Base-by-base conservation (phyloP, 257 asterid species). In the Eustoma russellianum region DNA sequence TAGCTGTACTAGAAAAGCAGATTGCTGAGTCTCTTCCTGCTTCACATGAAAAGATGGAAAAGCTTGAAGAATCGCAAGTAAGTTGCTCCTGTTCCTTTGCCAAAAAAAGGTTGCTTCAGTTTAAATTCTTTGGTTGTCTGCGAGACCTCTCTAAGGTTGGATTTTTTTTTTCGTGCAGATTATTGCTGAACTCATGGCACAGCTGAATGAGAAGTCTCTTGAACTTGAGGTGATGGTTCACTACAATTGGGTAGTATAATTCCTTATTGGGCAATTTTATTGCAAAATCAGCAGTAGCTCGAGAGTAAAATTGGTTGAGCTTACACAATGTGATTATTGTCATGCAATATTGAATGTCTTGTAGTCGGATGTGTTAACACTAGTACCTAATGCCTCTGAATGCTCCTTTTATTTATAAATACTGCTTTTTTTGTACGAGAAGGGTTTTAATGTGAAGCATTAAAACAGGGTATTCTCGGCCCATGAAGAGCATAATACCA, bases 181-280 rank as follows among this genome's bases (percentile, higher is more conserved):
- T 30, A 65, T 81, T 56, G 69, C 86, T 66, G 94, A 88, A 75
- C 74, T 92, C 24, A 48, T 74, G 81, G 88, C 74, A 33, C 97
- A 86, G 70, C 71, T 92, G 67, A 78, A 88, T 73, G 95, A 88
- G 83, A 88, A 88, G 72, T 77, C 97, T 51, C 80, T 92, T 76
- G 99, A 92, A 70, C 99, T 92, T 69, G 99, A 88, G 99, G 99
- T 88, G 81, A 73, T 41, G 55, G 45, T 56, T 52, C 64, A 19
- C 63, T 54, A 53, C 33, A 15, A 17, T 17, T 5, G 55, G 18
- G 13, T 24, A 24, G 30, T 2, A 24, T 24, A 24, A 24, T 24
- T 24, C 30, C 30, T 24, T 24, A 24, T 24, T 24, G 30, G 30
- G 30, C 30, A 24, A 24, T 24, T 24, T 24, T 24, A 2, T 24